Evolutionary conservation across 176 grass and related monocot species (phyloP).

Genomic region (Eragrostis nindensis): DNA sequence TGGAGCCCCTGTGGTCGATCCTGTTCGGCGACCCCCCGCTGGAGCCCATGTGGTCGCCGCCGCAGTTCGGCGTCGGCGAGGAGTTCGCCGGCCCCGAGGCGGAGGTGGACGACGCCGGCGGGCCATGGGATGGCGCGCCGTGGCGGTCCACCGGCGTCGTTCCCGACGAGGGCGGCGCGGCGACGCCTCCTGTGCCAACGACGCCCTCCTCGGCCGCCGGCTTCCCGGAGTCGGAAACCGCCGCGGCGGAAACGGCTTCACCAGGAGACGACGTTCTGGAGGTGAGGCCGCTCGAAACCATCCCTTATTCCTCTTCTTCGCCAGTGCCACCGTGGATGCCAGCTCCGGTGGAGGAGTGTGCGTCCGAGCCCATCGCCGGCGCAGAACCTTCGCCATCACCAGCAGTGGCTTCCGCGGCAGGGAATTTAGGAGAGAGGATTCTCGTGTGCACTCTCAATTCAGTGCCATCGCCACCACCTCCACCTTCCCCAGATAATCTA

Average conservation of each 20-base stretch:
- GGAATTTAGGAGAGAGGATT: slow-evolving; percentile 12
- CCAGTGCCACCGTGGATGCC: neutral
- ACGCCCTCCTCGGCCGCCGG: neutral
- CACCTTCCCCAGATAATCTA: neutral
- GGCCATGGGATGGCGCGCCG: slow-evolving; percentile 47
- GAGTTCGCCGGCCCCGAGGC: slow-evolving; percentile 38
- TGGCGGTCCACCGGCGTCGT: slow-evolving; percentile 53
- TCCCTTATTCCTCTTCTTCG: neutral
- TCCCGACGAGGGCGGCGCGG: slow-evolving; percentile 20
- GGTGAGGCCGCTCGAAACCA: slow-evolving; percentile 6
- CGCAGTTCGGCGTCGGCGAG: slow-evolving; percentile 41
- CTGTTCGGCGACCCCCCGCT: slow-evolving; percentile 50
- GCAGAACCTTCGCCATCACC: neutral
- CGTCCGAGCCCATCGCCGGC: slow-evolving; percentile 5
- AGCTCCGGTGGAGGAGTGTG: slow-evolving; percentile 23
- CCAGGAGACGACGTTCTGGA: neutral
- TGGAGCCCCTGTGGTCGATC: slow-evolving; percentile 43
- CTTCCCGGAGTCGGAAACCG: slow-evolving; percentile 7
- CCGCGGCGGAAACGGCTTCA: neutral
- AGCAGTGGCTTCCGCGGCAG: slow-evolving; percentile 14
- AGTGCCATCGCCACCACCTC: slow-evolving; percentile 5
- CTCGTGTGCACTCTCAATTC: slow-evolving; percentile 22
- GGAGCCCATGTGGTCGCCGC: slow-evolving; percentile 58
- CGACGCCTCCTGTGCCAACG: neutral
- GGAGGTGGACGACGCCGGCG: slow-evolving; percentile 36